phyloP scores from a whole-genome alignment of 192 early-diverging fungal species.

The Coemansia sp. region DNA sequence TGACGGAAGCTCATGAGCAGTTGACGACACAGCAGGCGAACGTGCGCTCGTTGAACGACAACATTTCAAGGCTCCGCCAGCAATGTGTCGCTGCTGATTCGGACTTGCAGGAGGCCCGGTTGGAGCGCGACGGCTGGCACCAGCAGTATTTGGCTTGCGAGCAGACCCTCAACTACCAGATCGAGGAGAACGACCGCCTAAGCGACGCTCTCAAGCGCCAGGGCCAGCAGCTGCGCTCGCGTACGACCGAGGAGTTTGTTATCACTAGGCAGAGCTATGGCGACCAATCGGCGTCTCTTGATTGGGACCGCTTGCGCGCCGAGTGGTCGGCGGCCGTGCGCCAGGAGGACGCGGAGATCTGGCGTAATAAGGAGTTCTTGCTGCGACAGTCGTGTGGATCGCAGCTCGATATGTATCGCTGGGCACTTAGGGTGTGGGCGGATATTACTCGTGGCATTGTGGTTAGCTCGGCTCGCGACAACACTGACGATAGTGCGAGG shows the following conservation, averaged over 20 bases:
- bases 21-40: constrained; percentile 33
- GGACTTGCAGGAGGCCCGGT: constrained; percentile 26
- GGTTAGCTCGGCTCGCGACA: background rate
- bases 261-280: constrained; percentile 11
- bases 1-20: constrained; percentile 29
- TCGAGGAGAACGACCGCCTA: constrained; percentile 26
- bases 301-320: constrained; percentile 26
- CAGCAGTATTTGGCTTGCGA: constrained; percentile 26
- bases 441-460: constrained; percentile 19
- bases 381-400: constrained; percentile 32
- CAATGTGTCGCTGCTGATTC: constrained; percentile 23
- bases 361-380: constrained; percentile 20
- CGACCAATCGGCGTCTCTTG: constrained; percentile 18
- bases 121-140: constrained; percentile 52
- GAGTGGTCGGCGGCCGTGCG: constrained; percentile 15
- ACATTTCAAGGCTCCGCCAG: constrained; percentile 29
- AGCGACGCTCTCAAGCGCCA: constrained; percentile 4
- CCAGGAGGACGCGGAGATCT: constrained; percentile 18
- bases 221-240: constrained; percentile 16
- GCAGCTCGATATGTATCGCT: constrained; percentile 34
- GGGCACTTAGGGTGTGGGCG: constrained; percentile 38
- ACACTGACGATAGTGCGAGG: background rate
- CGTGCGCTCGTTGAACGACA: constrained; percentile 24
- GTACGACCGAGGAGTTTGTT: constrained; percentile 19
- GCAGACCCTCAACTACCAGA: constrained; percentile 24